A percentile compares a stretch with the other conserved stretches of the same genome.
phyloP scores from a whole-genome alignment of 2,329 filamentous ascomycete genomes.

The Rhynchosporium agropyri region DNA sequence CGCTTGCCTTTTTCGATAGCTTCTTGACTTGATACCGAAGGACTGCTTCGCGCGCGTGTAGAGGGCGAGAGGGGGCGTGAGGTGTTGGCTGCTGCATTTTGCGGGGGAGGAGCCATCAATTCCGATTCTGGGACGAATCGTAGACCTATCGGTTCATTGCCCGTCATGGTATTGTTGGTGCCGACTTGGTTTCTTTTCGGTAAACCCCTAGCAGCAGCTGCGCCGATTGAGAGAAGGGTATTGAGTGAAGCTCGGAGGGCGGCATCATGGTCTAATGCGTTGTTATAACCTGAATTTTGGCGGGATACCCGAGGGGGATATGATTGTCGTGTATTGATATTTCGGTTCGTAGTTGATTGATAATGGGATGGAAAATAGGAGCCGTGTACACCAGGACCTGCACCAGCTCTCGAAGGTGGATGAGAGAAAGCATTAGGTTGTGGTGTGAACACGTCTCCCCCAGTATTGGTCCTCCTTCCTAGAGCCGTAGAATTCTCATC shows the following conservation, averaged over 20 bases:
- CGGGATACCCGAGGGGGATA: constrained; percentile 46
- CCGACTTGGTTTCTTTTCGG: constrained; percentile 57
- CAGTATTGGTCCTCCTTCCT: constrained; percentile 52
- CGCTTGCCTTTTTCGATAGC: constrained; percentile 54
- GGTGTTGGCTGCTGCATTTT: constrained; percentile 38
- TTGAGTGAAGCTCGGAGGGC: constrained; percentile 91
- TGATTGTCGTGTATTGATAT: constrained; percentile 38
- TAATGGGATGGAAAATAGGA: constrained; percentile 38
- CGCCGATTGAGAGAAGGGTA: constrained; percentile 91
- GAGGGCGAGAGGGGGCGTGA: constrained; percentile 36
- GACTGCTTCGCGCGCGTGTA: constrained; percentile 34
- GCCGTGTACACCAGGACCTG: constrained; percentile 44
- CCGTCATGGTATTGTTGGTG: constrained; percentile 31
- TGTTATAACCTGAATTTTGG: constrained; percentile 56
- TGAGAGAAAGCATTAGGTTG: constrained; percentile 93
- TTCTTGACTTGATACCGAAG: constrained; percentile 34
- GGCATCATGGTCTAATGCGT: constrained; percentile 89
- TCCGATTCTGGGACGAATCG: constrained; percentile 64
- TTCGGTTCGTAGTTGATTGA: too few relatives aligned
- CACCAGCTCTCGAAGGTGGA: constrained; percentile 56
- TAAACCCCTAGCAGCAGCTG: constrained; percentile 82
- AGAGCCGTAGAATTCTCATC: constrained; percentile 82
- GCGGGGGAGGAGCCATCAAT: constrained; percentile 46
- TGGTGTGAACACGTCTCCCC: constrained; percentile 67
- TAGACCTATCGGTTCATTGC: constrained; percentile 51